A percentile compares a stretch with the other conserved stretches of the same genome.
These are phyloP conservation scores for Ceratocystis cubensis DNA, from an alignment of 2,329 filamentous ascomycete species.

Conservation along the genomic window DNA sequence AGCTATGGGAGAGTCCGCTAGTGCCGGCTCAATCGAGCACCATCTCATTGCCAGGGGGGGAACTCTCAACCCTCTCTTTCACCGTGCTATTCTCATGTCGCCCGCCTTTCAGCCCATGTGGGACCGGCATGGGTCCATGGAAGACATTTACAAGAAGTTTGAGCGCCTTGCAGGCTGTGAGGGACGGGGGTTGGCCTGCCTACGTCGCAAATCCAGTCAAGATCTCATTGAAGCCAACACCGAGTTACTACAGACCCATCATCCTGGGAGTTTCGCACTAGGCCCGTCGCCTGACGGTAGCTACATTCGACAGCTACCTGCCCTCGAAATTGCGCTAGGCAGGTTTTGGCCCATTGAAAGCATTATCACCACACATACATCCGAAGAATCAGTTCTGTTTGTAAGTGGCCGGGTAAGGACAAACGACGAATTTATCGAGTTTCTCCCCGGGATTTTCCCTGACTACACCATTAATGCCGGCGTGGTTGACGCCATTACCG, in stretches of 20 bases:
- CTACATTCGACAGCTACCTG: constrained; percentile 27
- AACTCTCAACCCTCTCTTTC: constrained; percentile 33
- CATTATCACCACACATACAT: constrained; percentile 27
- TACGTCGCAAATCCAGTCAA: constrained; percentile 24
- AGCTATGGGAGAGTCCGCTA: constrained; percentile 40
- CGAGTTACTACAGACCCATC: constrained; percentile 24
- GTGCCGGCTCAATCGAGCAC: constrained; percentile 39
- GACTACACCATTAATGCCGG: constrained; percentile 26
- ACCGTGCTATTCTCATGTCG: constrained; percentile 27
- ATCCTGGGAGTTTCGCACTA: constrained; percentile 27
- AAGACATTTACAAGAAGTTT: constrained; percentile 28
- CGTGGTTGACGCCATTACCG: constrained; percentile 25
- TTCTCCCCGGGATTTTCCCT: constrained; percentile 28
- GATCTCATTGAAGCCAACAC: constrained; percentile 26
- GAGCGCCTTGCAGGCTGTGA: constrained; percentile 27
- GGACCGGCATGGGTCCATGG: constrained; percentile 27
- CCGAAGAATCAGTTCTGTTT: constrained; percentile 27
- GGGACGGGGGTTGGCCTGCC: constrained; percentile 25
- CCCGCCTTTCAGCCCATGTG: constrained; percentile 30
- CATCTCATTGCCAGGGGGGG: constrained; percentile 37
- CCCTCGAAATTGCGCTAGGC: constrained; percentile 26
- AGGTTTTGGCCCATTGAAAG: constrained; percentile 26
- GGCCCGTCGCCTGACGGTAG: constrained; percentile 28
- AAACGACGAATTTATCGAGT: constrained; percentile 28
- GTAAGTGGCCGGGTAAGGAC: constrained; percentile 26